Evolutionary conservation across 2,329 filamentous ascomycete species (phyloP), one percentile per base, ranked within the genome.

Genomic region (Corynespora cassiicola): DNA sequence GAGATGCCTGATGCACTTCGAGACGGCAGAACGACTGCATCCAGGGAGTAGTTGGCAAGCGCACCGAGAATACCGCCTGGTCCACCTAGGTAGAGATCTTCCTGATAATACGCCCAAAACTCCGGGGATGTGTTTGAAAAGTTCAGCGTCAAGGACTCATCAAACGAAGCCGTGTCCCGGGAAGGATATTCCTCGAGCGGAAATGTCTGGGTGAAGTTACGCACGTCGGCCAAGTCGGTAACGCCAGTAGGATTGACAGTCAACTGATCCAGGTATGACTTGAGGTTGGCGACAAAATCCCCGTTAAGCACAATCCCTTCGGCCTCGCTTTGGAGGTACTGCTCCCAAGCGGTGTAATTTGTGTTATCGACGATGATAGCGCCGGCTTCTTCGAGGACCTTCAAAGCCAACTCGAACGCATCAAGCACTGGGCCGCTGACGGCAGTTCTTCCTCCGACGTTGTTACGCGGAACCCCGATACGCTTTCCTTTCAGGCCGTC

Each of bases 401-500:
- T 51, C 4, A 88, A 64, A 0, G 81, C 78, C 2, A 63, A 54
- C 17, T 85, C 66, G 55, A 87, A 88, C 0, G 78, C 77, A 1
- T 70, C 65, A 5, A 81, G 47, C n/a, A 74, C 66, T 3, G 64
- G 57, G 10, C 70, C 68, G 3, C 60, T 56, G 21, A 58, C 47
- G 3, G 51, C 24, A 15, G 54, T 48, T 5, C 54, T 62, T 3
- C 65, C 50, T 3, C 70, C 68, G 21, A 87, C 70, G 2, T 79
- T 71, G 48, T 86, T 85, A 12, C 78, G 73, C 0, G 84, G 80
- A 3, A 88, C 74, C 3, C 85, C 86, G 17, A 88, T 81, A 2
- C 84, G 75, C 35, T 79, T 79, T 6, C 80, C 81, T 8, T 65
- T 45, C 0, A 87, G 69, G 0, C 75, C 74, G 9, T 73, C 72